These are phyloP conservation scores for Kodamaea fungicola DNA, from an alignment of 1,139 yeast genomes.

Conservation along the genomic window DNA sequence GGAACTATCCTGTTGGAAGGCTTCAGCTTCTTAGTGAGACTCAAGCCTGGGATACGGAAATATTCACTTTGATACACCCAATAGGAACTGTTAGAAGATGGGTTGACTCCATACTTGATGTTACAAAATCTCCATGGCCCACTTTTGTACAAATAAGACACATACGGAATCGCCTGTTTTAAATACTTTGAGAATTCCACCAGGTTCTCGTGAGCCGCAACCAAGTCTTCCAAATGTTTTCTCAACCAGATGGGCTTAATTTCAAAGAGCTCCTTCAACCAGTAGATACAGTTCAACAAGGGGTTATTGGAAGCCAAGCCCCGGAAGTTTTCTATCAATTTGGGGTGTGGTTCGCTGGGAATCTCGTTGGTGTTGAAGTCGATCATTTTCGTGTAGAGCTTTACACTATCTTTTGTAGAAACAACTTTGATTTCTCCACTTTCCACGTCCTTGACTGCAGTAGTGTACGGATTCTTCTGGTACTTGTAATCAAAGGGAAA, in stretches of 20 bases:
- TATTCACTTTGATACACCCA: constrained; percentile 82
- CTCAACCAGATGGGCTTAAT: constrained; percentile 85
- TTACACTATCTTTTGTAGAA: constrained; percentile 34
- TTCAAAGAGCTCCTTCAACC: constrained; percentile 54
- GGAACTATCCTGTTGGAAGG: constrained; percentile 14
- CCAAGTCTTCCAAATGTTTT: constrained; percentile 61
- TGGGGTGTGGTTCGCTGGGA: constrained; percentile 32
- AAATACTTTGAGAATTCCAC: constrained; percentile 48
- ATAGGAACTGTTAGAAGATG: constrained; percentile 50
- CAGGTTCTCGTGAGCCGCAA: constrained; percentile 21
- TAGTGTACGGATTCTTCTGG: constrained; percentile 47
- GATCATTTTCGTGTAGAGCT: constrained; percentile 46
- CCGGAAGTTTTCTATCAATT: constrained; percentile 33
- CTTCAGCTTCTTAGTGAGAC: constrained; percentile 10
- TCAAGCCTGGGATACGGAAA: constrained; percentile 53
- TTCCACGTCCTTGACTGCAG: constrained; percentile 57
- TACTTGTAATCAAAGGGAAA: constrained; percentile 66
- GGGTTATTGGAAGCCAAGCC: constrained; percentile 23
- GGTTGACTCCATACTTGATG: constrained; percentile 76
- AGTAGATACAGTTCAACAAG: constrained; percentile 48
- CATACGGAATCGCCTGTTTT: constrained; percentile 78
- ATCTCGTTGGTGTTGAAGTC: constrained; percentile 30
- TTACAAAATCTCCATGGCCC: constrained; percentile 98
- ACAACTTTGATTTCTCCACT: constrained; percentile 54
- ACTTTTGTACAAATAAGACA: constrained; percentile 72